Evolutionary conservation across 2,329 filamentous ascomycete genomes (phyloP), one percentile per base, ranked within the genome.

Genomic region (Colletotrichum paranaense): DNA sequence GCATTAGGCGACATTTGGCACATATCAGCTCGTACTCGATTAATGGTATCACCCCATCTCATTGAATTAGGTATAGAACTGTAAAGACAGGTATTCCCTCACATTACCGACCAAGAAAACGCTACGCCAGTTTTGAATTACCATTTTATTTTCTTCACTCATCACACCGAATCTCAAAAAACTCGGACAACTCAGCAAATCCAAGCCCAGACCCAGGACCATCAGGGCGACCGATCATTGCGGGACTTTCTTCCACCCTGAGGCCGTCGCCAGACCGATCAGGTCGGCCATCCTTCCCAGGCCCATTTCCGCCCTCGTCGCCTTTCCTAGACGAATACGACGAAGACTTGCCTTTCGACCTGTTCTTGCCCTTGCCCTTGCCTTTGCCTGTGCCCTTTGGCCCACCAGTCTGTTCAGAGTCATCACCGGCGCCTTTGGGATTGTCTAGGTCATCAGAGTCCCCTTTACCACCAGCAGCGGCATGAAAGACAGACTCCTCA

Each of bases 101-200:
- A 22, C 19, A 26, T 63, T n/a, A 68, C 12, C n/a, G 22, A 14
- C 32, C 26, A 26, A 5, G 26, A 49, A 56, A 38, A 55, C 42
- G 5, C 22, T 24, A 4, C 35, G 49, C 19, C 58, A 32, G 11
- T 46, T 42, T n/a, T 22, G 1, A 4, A 46, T 68, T 42, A 68
- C 26, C 32, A 59, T 2, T 16, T 8, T 14, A 67, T 12, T 16
- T 30, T 24, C 46, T 12, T 68, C 53, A 69, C 60, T 69, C 62
- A 58, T 66, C 67, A 55, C 67, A 70, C 30, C 19, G 22, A 55
- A 70, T 70, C 38, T 70, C 62, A 19, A 30, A 70, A n/a, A 59
- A 70, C 9, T 70, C 53, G 22, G 57, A 70, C 55, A 70, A 35
- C 22, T 66, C 42, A 26, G 12, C 9, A 8, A 66, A 59, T 2